Base-by-base conservation (phyloP, 108 stramenopile species). In the Cyclotella baltica region DNA sequence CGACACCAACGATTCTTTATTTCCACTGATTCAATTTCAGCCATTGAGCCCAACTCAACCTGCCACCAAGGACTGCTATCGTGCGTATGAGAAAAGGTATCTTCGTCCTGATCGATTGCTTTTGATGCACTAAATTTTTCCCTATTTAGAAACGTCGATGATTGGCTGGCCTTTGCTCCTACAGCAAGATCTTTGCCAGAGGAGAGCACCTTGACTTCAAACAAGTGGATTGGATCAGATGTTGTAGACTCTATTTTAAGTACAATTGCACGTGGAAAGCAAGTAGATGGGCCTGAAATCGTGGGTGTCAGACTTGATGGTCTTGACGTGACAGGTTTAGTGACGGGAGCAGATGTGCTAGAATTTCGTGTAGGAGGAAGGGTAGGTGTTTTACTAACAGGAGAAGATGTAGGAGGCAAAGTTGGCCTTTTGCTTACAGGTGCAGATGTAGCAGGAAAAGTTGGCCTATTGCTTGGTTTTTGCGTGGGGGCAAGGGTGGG, bases 51-150 rank as follows among this genome's bases (percentile, higher is more conserved):
- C n/a, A 52, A 20, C 4, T 52, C 51, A 4, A 52, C 15, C 51
- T 52, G 10, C 51, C 51, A 52, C 51, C 51, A 52, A 4, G 51
- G n/a, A 52, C n/a, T n/a, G n/a, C n/a, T n/a, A n/a, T n/a, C n/a
- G n/a, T n/a, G n/a, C n/a, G n/a, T 52, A 20, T 52, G 51, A 43
- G 40, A 43, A 6, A 43, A 43, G 13, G 40, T 43, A 10, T 6
- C 6, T 10, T 10, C 10, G 13, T 43, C 40, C 40, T 13, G 10
- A 43, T 43, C 40, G 40, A 43, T 43, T 10, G 40, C 40, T 6
- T 13, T 43, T 43, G 40, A 43, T 6, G 40, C 40, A 6, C 13
- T 6, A 13, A 43, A 43, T 43, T 43, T 43, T 10, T 6, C 40
- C 40, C 6, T 6, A 13, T 43, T 43, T 10, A 10, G 6, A 13